These are phyloP conservation scores for Cercospora sojina DNA, from an alignment of 2,329 filamentous ascomycete species.

Conservation along the genomic window DNA sequence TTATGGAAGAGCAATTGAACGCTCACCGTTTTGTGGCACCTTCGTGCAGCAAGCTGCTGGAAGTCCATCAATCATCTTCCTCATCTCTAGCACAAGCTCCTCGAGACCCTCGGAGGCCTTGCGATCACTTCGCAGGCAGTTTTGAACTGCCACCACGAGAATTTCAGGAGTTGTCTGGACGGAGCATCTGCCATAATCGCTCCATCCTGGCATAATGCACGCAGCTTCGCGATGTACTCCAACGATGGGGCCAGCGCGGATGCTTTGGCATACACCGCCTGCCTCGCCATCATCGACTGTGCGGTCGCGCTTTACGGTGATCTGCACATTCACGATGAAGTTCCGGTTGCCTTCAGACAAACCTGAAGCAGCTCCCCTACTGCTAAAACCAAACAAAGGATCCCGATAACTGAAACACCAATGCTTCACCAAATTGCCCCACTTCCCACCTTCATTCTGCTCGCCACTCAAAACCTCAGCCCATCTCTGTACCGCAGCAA, in stretches of 20 bases:
- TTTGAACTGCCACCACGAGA: background rate
- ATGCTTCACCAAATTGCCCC: constrained; percentile 12
- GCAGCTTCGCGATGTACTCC: constrained; percentile 16
- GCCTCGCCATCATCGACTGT: background rate
- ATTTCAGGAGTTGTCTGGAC: background rate
- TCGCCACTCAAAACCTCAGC: background rate
- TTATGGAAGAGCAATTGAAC: background rate
- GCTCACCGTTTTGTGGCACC: background rate
- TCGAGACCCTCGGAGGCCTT: background rate
- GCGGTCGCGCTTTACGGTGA: background rate
- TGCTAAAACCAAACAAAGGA: background rate
- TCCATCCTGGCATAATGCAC: constrained; percentile 17
- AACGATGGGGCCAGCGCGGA: background rate
- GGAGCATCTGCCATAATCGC: constrained; percentile 11
- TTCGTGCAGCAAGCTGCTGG: background rate
- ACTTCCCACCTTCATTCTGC: constrained; percentile 6
- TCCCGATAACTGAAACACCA: constrained; percentile 22
- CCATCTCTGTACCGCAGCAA: constrained; percentile 23
- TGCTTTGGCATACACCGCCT: background rate
- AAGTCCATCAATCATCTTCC: background rate
- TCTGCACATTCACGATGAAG: constrained; percentile 8
- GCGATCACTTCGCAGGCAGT: constrained; percentile 1
- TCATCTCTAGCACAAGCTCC: background rate
- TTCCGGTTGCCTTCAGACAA: background rate
- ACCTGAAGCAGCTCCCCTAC: background rate